A percentile compares a stretch with the other conserved stretches of the same genome.
phyloP scores from a whole-genome alignment of 768 basidiomycete genomes.

The Boletus vermiculosoides region DNA sequence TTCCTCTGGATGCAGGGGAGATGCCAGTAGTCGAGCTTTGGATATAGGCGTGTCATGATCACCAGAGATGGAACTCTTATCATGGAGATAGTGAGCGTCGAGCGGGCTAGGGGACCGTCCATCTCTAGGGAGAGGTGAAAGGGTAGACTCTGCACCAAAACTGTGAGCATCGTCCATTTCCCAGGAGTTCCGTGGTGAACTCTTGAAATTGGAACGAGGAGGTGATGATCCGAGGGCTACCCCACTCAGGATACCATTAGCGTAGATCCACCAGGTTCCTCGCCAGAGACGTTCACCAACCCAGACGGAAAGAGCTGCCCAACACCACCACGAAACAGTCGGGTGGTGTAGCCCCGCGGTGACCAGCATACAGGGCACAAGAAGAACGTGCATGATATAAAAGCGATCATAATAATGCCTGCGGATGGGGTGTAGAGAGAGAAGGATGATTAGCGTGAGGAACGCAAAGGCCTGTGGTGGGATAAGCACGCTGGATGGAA shows the following conservation, averaged over 20 bases:
- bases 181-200: constrained; percentile 16
- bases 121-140: constrained; percentile 1
- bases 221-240: not conserved
- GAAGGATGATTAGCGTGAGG: constrained; percentile 51
- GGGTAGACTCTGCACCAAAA: constrained; percentile 3
- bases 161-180: constrained; percentile 25
- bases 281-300: constrained; percentile 59
- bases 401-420: constrained; percentile 60
- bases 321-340: constrained; percentile 66
- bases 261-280: constrained; percentile 50
- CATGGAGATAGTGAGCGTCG: constrained; percentile 16
- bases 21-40: not conserved
- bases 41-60: not conserved
- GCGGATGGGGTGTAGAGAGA: constrained; percentile 52
- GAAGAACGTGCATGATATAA: constrained; percentile 60
- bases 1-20: not conserved
- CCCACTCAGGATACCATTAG: constrained; percentile 52
- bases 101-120: constrained; percentile 27
- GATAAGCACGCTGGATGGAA: constrained; percentile 5
- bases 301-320: constrained; percentile 62
- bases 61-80: constrained; percentile 3
- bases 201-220: not conserved
- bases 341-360: constrained; percentile 68
- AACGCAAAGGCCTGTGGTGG: constrained; percentile 49
- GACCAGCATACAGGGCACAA: constrained; percentile 61